A percentile compares a stretch with the other conserved stretches of the same genome.
Conservation (phyloP, 768 basidiomycete genomes). For the Glaciozyma antarctica region DNA sequence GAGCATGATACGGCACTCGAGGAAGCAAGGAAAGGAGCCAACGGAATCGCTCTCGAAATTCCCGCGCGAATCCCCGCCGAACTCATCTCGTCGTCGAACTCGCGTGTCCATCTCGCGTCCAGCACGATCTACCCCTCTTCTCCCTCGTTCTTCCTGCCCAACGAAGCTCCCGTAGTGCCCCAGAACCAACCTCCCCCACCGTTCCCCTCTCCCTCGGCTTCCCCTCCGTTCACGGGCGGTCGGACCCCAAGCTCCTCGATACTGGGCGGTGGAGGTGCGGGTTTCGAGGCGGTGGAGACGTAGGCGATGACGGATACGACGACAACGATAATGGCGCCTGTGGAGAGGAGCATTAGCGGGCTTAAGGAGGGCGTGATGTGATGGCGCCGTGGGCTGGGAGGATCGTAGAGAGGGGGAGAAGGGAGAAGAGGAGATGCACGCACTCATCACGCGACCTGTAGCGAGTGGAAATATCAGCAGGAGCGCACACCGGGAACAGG, state of each 20-base stretch:
- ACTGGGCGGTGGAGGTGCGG: not conserved
- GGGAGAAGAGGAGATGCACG: not conserved
- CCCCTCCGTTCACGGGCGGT: not conserved
- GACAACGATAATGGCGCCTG: conserved; percentile 19
- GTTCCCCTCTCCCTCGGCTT: conserved; percentile 5
- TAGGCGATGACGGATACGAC: conserved; percentile 22
- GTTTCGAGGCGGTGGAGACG: conserved; percentile 1
- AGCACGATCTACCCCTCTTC: too few relatives aligned
- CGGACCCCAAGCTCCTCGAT: conserved; percentile 27
- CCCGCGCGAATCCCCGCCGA: too few relatives aligned
- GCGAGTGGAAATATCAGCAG: too few relatives aligned
- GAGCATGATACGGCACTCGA: too few relatives aligned
- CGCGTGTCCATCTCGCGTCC: too few relatives aligned
- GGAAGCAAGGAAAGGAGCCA: too few relatives aligned
- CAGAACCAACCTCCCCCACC: not conserved
- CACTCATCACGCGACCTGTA: conserved; percentile 25
- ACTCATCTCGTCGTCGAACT: too few relatives aligned
- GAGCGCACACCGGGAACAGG: not conserved
- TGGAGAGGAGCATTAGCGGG: not conserved
- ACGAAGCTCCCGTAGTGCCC: not conserved
- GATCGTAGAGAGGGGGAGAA: not conserved
- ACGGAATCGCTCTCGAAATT: too few relatives aligned
- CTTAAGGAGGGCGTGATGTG: too few relatives aligned
- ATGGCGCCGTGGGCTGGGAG: not conserved
- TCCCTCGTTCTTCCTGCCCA: too few relatives aligned